Evolutionary conservation across 2,329 filamentous ascomycete genomes (phyloP).

Genomic region (Pseudopithomyces chartarum): DNA sequence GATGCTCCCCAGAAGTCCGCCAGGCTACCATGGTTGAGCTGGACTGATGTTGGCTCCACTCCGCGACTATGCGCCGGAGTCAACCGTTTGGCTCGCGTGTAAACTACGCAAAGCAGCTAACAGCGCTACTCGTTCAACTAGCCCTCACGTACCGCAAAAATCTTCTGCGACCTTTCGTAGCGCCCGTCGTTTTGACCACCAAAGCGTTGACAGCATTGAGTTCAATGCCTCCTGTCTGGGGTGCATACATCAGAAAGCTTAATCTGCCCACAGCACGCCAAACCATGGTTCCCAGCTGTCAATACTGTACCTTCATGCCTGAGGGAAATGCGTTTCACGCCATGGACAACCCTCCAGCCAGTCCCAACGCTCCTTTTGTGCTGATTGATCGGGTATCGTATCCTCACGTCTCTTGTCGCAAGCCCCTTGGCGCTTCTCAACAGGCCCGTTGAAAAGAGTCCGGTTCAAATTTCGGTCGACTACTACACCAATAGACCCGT

Average conservation of each 20-base stretch:
- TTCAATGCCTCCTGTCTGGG: background rate
- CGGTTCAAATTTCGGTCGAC: background rate
- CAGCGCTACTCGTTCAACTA: background rate
- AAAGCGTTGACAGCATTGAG: background rate
- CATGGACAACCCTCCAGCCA: background rate
- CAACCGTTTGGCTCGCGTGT: slow-evolving; percentile 4
- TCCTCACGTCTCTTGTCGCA: background rate
- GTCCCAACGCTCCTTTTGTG: background rate
- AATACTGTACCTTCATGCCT: background rate
- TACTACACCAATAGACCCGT: background rate
- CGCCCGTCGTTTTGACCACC: background rate
- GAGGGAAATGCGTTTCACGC: slow-evolving; percentile 2
- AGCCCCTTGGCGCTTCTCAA: background rate
- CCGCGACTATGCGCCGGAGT: slow-evolving; percentile 5
- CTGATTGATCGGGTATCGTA: slow-evolving; percentile 5
- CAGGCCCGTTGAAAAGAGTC: background rate
- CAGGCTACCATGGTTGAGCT: slow-evolving; percentile 7
- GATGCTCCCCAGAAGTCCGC: background rate
- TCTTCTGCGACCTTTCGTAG: background rate
- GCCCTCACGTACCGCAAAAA: background rate
- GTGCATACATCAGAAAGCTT: background rate
- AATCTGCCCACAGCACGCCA: background rate
- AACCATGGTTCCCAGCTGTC: background rate
- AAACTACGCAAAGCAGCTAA: background rate
- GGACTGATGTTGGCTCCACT: slow-evolving; percentile 9